Percentiles rank a stretch among this genome's conserved stretches.
Conservation (phyloP, 306 rosid genomes). For the Oemleria cerasiformis region DNA sequence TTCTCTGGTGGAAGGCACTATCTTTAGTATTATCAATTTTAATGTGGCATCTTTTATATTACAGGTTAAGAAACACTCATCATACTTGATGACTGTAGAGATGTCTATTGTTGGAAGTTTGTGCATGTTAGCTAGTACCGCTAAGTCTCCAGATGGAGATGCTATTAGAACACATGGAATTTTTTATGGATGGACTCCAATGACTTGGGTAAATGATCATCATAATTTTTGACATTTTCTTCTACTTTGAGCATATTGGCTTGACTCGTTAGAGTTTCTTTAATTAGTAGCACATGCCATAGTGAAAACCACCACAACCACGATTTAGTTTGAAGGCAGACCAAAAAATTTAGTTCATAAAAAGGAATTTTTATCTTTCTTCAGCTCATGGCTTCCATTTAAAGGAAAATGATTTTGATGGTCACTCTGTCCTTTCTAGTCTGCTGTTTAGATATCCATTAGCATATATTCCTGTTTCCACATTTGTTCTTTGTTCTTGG, state of each 20-base stretch:
- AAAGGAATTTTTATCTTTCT: background rate
- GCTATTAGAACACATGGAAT: slow-evolving; percentile 70
- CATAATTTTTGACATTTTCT: background rate
- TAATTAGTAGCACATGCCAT: background rate
- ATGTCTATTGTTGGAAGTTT: slow-evolving; percentile 91
- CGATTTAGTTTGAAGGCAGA: slow-evolving; percentile 5
- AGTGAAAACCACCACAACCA: background rate
- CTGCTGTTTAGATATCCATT: background rate
- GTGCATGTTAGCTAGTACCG: slow-evolving; percentile 70
- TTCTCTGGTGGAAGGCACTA: slow-evolving; percentile 6
- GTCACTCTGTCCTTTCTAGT: background rate
- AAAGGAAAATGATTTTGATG: background rate
- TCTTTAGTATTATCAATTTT: slow-evolving; percentile 2
- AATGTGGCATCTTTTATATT: slow-evolving; percentile 27
- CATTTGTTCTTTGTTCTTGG: background rate
- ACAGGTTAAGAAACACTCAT: slow-evolving; percentile 93
- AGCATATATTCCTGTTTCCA: background rate
- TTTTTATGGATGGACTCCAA: slow-evolving; percentile 83
- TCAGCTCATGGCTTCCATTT: background rate
- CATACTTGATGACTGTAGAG: slow-evolving; percentile 94
- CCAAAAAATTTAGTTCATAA: background rate
- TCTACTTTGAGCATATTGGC: background rate
- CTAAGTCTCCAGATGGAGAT: slow-evolving; percentile 91
- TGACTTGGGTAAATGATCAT: slow-evolving; percentile 64
- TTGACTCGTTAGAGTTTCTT: background rate